phyloP scores from a whole-genome alignment of 306 rosid species.

The Sesbania bispinosa region DNA sequence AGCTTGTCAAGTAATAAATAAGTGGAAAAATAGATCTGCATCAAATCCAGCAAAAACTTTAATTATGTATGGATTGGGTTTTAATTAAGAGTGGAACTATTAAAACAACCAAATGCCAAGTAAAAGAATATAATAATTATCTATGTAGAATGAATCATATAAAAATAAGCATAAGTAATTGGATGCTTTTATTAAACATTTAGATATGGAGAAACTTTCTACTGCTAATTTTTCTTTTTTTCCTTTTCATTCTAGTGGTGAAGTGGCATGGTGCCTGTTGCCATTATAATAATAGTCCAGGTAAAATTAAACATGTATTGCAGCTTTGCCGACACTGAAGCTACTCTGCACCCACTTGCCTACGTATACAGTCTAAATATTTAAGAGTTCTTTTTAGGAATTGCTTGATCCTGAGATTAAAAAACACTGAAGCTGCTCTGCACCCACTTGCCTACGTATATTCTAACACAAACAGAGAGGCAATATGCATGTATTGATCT shows the following conservation, averaged over 20 bases:
- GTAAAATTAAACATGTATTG: background rate
- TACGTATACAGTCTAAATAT: no score
- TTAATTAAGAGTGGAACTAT: background rate
- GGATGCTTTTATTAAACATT: conserved; percentile 23
- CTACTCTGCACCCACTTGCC: no score
- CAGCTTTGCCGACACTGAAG: conserved; percentile 10
- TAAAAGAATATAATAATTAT: background rate
- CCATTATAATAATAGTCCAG: background rate
- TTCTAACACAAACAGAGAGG: no score
- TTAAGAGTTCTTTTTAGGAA: no score
- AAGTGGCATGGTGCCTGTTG: background rate
- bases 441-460: no score
- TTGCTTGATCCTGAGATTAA: no score
- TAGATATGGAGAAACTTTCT: background rate
- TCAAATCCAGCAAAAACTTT: conserved; percentile 95
- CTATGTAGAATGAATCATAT: background rate
- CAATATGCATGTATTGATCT: no score
- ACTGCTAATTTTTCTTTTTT: background rate
- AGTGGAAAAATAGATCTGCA: conserved; percentile 58
- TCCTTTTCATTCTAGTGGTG: conserved; percentile 13
- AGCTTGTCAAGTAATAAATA: conserved; percentile 18
- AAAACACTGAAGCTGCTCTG: no score
- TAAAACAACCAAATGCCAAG: background rate
- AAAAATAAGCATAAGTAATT: background rate
- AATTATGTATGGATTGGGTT: conserved; percentile 76